Base-by-base conservation (phyloP, 768 basidiomycete species). In the Lentinula sp. region DNA sequence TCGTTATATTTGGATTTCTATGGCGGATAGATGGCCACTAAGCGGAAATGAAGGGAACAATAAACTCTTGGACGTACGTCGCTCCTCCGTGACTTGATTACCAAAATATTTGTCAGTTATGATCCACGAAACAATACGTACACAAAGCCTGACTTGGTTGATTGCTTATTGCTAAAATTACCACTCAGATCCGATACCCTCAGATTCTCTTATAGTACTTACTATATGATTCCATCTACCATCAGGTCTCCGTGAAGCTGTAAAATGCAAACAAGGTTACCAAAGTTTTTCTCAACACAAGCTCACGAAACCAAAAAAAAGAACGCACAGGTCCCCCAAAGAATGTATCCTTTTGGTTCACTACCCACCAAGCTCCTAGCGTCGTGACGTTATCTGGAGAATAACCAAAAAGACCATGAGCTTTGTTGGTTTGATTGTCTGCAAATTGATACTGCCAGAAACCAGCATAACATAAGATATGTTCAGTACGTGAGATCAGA, bases 381-480 rank as follows among this genome's bases (percentile, higher is more conserved):
- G 64, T 51, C 3, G 61, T 62, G 32, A 61, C 60, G n/a, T 63
- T 60, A 1, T 59, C 45, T 39, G 57, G 45, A 28, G 33, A 37
- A 6, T 36, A 53, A 6, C 59, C 63, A 36, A 64, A 67, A 41
- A 71, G 48, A 1, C 70, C 70, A 35, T 68, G 70, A 1, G 68
- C 70, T 59, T 71, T 69, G 68, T 71, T 71, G 4, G 70, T 71
- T 59, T 71, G 70, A 42, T 71, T 71, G 56, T 71, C 70, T 6
- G 70, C 68, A 39, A 71, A 71, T 3, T 64, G 61, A 33, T 71
- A 71, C 70, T 70, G 13, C 9, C 7, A 36, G 16, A 33, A n/a
- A 28, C 28, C 28, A 28, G 28, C 28, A 28, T 59, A 13, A 10
- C n/a, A 18, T 32, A 35, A 7, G n/a, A 49, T 13, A 18, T 9